phyloP scores from a whole-genome alignment of 2,329 filamentous ascomycete species.

The Anthostomella pinea region DNA sequence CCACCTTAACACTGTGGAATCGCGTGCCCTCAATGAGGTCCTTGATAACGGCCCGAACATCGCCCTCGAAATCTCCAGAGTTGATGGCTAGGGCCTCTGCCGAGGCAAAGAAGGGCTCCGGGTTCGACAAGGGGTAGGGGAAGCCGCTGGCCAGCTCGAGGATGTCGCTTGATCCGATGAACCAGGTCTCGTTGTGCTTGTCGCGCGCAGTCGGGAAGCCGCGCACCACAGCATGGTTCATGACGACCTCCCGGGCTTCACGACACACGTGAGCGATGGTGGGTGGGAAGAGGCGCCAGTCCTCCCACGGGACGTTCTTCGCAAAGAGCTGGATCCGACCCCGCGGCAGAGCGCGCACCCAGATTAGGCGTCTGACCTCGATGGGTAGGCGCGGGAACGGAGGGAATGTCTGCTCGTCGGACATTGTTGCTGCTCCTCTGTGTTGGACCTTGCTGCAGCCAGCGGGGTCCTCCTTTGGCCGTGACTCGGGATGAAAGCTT shows the following conservation, averaged over 20 bases:
- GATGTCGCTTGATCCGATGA: slow-evolving; percentile 24
- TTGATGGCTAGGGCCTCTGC: slow-evolving; percentile 25
- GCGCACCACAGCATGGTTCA: slow-evolving; percentile 23
- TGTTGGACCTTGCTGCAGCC: slow-evolving; percentile 4
- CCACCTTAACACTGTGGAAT: slow-evolving; percentile 22
- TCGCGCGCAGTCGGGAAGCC: slow-evolving; percentile 26
- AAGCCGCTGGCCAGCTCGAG: slow-evolving; percentile 29
- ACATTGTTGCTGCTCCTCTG: slow-evolving; percentile 18
- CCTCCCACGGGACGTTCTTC: slow-evolving; percentile 27
- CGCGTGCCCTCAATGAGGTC: slow-evolving; percentile 21
- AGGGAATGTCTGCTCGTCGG: slow-evolving; percentile 17
- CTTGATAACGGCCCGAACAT: slow-evolving; percentile 19
- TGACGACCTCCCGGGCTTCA: slow-evolving; percentile 22
- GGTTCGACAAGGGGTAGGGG: slow-evolving; percentile 29
- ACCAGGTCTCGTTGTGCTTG: slow-evolving; percentile 27
- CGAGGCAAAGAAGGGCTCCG: slow-evolving; percentile 27
- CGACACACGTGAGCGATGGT: slow-evolving; percentile 23
- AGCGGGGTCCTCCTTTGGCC: slow-evolving; percentile 2
- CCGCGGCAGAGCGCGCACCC: slow-evolving; percentile 23
- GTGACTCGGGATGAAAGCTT: slow-evolving; percentile 6
- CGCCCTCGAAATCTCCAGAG: slow-evolving; percentile 23
- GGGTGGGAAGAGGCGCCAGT: slow-evolving; percentile 25
- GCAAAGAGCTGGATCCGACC: slow-evolving; percentile 29
- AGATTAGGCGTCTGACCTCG: slow-evolving; percentile 28
- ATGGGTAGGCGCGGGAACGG: slow-evolving; percentile 25